Conservation (phyloP, 2,329 filamentous ascomycete genomes). For the Juglanconis juglandina region DNA sequence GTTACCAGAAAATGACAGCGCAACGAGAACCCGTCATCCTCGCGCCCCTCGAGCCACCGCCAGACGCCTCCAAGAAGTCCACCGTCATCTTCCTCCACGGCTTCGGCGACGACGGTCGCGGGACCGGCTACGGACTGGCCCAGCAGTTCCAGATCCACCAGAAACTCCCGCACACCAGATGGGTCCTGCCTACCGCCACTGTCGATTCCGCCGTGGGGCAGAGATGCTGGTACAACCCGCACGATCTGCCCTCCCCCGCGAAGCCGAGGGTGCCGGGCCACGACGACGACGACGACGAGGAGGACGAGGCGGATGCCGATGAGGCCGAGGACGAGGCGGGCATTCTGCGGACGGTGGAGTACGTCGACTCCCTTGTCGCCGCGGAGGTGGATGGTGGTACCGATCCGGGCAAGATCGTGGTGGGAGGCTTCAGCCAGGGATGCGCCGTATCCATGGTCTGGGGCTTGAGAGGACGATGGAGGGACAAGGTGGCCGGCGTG, state of each 20-base stretch:
- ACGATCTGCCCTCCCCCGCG: slow-evolving; percentile 4
- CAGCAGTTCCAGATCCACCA: slow-evolving; percentile 13
- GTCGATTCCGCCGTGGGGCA: slow-evolving; percentile 7
- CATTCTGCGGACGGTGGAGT: slow-evolving; percentile 4
- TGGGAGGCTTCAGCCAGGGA: slow-evolving; percentile 12
- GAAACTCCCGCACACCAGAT: slow-evolving; percentile 8
- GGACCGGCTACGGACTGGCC: slow-evolving; percentile 12
- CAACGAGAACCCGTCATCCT: slow-evolving; percentile 6
- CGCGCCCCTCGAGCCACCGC: slow-evolving; percentile 2
- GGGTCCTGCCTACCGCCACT: slow-evolving; percentile 6
- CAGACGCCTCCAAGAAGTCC: slow-evolving; percentile 1
- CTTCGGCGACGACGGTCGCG: slow-evolving; percentile 12
- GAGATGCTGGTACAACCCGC: slow-evolving; percentile 12
- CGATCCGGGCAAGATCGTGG: slow-evolving; percentile 8
- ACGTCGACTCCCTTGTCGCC: slow-evolving; percentile 7
- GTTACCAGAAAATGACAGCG: slow-evolving; percentile 1
- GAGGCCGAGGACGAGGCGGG: slow-evolving; percentile 6
- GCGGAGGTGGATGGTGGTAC: neutral
- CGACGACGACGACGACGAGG: neutral
- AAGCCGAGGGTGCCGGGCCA: neutral
- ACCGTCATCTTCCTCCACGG: slow-evolving; percentile 15
- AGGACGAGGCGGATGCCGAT: neutral
- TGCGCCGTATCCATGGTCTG: slow-evolving; percentile 14
- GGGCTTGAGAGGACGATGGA: slow-evolving; percentile 4
- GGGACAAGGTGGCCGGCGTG: slow-evolving; percentile 8